Conservation (phyloP, 306 rosid genomes). For the Gynostemma pentaphyllum region DNA sequence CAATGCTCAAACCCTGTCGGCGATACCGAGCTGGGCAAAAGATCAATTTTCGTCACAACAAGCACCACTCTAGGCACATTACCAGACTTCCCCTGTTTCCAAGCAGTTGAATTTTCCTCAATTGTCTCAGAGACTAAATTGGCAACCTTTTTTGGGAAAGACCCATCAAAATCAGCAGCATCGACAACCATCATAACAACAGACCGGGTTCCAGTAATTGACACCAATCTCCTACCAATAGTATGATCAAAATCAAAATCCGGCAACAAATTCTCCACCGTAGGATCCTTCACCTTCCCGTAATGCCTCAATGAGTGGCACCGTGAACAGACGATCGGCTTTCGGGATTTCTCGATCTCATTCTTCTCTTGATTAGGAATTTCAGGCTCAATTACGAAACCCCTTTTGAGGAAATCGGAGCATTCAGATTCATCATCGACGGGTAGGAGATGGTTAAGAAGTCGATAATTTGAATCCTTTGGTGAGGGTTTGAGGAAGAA, state of each 20-base stretch:
- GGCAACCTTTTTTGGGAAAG: conserved; percentile 73
- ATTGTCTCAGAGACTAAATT: conserved; percentile 56
- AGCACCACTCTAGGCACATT: conserved; percentile 83
- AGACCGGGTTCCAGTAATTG: conserved; percentile 47
- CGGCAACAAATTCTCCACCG: conserved; percentile 72
- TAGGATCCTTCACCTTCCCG: conserved; percentile 80
- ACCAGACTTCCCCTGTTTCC: conserved; percentile 80
- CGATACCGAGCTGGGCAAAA: conserved; percentile 62
- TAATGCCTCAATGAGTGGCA: conserved; percentile 88
- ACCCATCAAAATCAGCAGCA: conserved; percentile 77
- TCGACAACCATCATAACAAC: conserved; percentile 85
- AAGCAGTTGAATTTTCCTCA: conserved; percentile 47
- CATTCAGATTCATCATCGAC: conserved; percentile 53
- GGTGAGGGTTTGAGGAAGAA: conserved; percentile 65
- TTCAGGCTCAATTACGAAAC: conserved; percentile 43
- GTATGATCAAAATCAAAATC: conserved; percentile 87
- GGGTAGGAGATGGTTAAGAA: conserved; percentile 39
- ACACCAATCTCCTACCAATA: conserved; percentile 61
- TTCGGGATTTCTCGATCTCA: conserved; percentile 25
- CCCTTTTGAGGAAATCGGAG: conserved; percentile 57
- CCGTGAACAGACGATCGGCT: conserved; percentile 75
- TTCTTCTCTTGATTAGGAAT: conserved; percentile 11
- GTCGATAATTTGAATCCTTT: conserved; percentile 42
- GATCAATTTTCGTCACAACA: conserved; percentile 72
- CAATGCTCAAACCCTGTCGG: conserved; percentile 76